Conservation (phyloP, 768 basidiomycete genomes). For the Wakefieldia striispora region DNA sequence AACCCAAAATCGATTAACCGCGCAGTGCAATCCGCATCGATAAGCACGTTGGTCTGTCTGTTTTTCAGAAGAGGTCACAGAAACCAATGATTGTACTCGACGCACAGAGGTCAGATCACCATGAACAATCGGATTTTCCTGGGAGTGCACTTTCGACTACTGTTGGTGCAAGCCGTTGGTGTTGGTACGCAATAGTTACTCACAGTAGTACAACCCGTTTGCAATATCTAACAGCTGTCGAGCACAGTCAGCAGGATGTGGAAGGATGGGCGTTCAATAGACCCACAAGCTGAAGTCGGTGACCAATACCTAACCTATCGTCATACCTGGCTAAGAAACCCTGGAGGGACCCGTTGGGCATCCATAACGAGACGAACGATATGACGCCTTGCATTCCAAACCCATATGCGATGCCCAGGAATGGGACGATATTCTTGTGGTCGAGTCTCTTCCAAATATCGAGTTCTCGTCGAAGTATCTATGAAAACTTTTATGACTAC, state of each 20-base stretch:
- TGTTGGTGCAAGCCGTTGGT: not conserved
- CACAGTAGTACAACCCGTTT: constrained; percentile 9
- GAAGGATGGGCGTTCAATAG: constrained; percentile 6
- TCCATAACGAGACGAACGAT: constrained; percentile 33
- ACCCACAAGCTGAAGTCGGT: constrained; percentile 14
- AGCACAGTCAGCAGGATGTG: constrained; percentile 18
- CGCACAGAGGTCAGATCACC: not conserved
- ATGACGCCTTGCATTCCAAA: constrained; percentile 22
- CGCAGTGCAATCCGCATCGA: constrained; percentile 24
- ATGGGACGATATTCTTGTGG: constrained; percentile 26
- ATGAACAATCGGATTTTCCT: constrained; percentile 10
- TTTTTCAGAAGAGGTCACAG: not conserved
- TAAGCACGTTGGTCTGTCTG: constrained; percentile 6
- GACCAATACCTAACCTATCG: not conserved
- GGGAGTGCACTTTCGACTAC: constrained; percentile 6
- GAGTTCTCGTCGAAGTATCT: constrained; percentile 29
- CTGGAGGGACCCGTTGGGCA: constrained; percentile 25
- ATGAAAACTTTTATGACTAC: too few relatives aligned
- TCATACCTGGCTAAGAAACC: constrained; percentile 12
- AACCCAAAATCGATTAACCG: constrained; percentile 43
- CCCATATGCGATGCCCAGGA: constrained; percentile 23
- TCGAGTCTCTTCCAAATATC: constrained; percentile 28
- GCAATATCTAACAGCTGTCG: constrained; percentile 14
- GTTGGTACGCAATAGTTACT: not conserved
- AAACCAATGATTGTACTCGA: not conserved